These are phyloP conservation scores for Cardamine resedifolia DNA, from an alignment of 345 rosid species.

Conservation along the genomic window DNA sequence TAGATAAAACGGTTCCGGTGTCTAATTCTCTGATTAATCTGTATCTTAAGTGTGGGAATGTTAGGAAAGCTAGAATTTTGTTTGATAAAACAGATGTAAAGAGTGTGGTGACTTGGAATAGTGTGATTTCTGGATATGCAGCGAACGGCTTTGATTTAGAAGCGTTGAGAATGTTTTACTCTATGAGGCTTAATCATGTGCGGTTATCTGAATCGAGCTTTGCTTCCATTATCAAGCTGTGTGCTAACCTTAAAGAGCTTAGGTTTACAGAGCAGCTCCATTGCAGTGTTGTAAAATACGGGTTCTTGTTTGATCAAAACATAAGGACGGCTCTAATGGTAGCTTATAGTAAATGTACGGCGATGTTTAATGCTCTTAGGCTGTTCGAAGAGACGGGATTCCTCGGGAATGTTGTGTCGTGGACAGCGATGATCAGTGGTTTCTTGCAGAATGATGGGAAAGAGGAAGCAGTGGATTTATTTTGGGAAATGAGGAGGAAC, in stretches of 20 bases:
- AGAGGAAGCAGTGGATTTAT: slow-evolving; percentile 54
- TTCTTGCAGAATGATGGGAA: slow-evolving; percentile 60
- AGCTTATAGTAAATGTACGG: slow-evolving; percentile 61
- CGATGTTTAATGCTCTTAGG: slow-evolving; percentile 57
- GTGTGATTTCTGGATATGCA: slow-evolving; percentile 66
- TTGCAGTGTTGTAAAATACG: slow-evolving; percentile 54
- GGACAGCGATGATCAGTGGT: slow-evolving; percentile 86
- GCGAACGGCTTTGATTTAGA: slow-evolving; percentile 59
- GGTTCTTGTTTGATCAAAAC: slow-evolving; percentile 55
- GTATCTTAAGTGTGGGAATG: slow-evolving; percentile 61
- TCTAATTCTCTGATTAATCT: slow-evolving; percentile 75
- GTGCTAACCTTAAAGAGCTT: slow-evolving; percentile 58
- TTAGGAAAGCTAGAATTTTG: slow-evolving; percentile 56
- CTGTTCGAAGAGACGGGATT: slow-evolving; percentile 47
- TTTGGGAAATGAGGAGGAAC: slow-evolving; percentile 56
- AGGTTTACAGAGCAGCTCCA: slow-evolving; percentile 68
- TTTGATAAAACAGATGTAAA: slow-evolving; percentile 55
- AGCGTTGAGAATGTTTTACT: slow-evolving; percentile 57
- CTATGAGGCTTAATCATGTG: slow-evolving; percentile 53
- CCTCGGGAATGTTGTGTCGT: slow-evolving; percentile 56
- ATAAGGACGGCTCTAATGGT: slow-evolving; percentile 59
- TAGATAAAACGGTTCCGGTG: slow-evolving; percentile 41
- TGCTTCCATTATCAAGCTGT: slow-evolving; percentile 59
- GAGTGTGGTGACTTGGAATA: slow-evolving; percentile 74
- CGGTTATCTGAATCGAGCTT: slow-evolving; percentile 55